A percentile compares a stretch with the other conserved stretches of the same genome.
These are phyloP conservation scores for Angophora floribunda DNA, from an alignment of 345 rosid genomes.

Conservation along the genomic window DNA sequence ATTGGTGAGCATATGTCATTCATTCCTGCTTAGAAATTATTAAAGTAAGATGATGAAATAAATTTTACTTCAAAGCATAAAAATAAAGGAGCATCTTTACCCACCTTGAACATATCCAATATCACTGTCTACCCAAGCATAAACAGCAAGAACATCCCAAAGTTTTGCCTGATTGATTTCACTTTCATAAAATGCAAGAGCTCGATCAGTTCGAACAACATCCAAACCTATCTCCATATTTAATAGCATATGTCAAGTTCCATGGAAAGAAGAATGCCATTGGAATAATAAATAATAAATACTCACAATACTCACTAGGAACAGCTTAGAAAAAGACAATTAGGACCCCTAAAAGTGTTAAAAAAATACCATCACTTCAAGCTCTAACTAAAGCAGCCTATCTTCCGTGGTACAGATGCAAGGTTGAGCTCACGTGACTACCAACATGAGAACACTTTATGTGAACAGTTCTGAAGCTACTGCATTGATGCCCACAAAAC, in stretches of 20 bases:
- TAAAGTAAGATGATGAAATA: background rate
- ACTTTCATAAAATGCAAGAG: conserved; percentile 69
- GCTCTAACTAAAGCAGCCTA: background rate
- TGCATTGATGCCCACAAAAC: background rate
- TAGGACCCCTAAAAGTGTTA: background rate
- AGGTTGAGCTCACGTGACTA: background rate
- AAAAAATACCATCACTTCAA: background rate
- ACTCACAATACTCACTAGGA: background rate
- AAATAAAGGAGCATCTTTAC: background rate
- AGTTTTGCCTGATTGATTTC: conserved; percentile 68
- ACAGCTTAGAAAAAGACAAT: background rate
- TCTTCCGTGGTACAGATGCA: background rate
- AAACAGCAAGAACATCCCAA: conserved; percentile 79
- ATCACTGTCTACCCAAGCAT: conserved; percentile 85
- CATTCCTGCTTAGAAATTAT: conserved; percentile 55
- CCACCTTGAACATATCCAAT: conserved; percentile 90
- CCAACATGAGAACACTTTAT: background rate
- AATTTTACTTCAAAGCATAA: background rate
- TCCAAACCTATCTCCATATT: conserved; percentile 59
- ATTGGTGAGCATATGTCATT: conserved; percentile 95
- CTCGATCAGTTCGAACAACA: conserved; percentile 85
- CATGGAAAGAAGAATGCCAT: background rate
- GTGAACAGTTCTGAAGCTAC: background rate
- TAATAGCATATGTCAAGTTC: background rate
- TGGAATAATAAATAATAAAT: background rate